Base-by-base conservation (phyloP, 2,329 filamentous ascomycete species). In the Aureobasidium sp. region DNA sequence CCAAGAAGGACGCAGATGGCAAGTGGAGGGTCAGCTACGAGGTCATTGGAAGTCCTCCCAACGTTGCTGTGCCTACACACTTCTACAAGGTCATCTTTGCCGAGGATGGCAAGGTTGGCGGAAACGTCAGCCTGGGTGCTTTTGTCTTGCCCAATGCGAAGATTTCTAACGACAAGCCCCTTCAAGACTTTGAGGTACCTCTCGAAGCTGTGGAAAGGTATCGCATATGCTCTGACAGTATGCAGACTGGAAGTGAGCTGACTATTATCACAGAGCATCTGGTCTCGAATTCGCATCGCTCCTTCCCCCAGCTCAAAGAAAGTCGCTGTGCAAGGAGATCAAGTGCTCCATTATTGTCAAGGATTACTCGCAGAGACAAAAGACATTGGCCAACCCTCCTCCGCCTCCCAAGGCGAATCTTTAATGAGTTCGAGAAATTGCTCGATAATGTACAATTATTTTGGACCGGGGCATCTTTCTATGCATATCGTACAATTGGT, bases 41-140 rank as follows among this genome's bases (percentile, higher is more conserved):
- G 78, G 88, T 99, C 63, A 96, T 99, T 68, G 94, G 94, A 42
- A 88, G 82, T 72, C 94, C 94, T 66, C 93, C 94, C 8, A 95
- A 91, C 70, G 89, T 99, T 61, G 92, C 94, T 30, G 94, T 99
- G 59, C 94, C 94, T 3, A 99, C 94, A 27, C 94, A 99, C 75
- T 99, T 99, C 78, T 99, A 96, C 83, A 99, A 99, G 80, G 91
- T 99, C 71, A 94, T 99, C 68, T 96, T 94, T 70, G 94, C 90
- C 30, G 94, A 99, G 77, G 91, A 96, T 70, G 89, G 88, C 3
- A 75, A 72, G 63, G 69, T 74, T 2, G 75, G 73, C 10, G 89
- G 90, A 21, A 87, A 87, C 65, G 94, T 99, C 37, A 91, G 91
- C 36, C 78, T 99, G 39, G 94, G 90, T 49, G 94, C 94, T 8